A percentile compares a stretch with the other conserved stretches of the same genome.
Conservation (phyloP, 2,329 filamentous ascomycete genomes). For the Esteya vermicola region DNA sequence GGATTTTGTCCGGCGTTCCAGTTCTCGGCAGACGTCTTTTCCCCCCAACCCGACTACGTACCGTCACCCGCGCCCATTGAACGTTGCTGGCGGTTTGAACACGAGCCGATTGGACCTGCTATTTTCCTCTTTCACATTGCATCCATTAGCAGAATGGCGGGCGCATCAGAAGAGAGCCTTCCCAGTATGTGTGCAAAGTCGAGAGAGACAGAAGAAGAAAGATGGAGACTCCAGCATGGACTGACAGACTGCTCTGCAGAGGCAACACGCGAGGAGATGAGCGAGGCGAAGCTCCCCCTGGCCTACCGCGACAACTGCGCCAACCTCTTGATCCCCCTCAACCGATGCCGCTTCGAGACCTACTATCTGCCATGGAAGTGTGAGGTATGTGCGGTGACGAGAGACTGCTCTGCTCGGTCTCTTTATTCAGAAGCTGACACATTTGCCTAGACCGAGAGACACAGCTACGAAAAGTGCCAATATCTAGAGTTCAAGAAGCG, state of each 20-base stretch:
- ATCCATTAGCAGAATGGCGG: conserved; percentile 7
- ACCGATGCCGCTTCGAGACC: conserved; percentile 81
- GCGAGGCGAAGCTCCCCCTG: conserved; percentile 73
- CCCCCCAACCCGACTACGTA: background rate
- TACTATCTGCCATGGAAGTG: conserved; percentile 98
- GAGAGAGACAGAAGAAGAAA: too few relatives aligned
- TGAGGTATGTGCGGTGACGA: too few relatives aligned
- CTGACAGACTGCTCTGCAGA: conserved; percentile 30
- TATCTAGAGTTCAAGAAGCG: conserved; percentile 98
- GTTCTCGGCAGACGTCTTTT: background rate
- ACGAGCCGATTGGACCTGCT: too few relatives aligned
- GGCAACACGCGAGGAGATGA: conserved; percentile 85
- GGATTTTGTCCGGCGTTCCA: background rate
- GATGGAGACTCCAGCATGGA: background rate
- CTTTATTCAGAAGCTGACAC: background rate
- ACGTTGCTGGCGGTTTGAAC: background rate
- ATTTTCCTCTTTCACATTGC: too few relatives aligned
- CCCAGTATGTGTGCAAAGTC: conserved; percentile 5
- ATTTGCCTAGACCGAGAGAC: conserved; percentile 64
- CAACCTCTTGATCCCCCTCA: conserved; percentile 85
- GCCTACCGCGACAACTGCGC: conserved; percentile 94
- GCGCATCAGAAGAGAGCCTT: conserved; percentile 4
- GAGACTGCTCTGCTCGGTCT: conserved; percentile 12
- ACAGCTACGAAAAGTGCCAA: conserved; percentile 98
- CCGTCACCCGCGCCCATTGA: background rate